phyloP scores from a whole-genome alignment of 2,329 filamentous ascomycete species.

The Trichoderma aggressivum region DNA sequence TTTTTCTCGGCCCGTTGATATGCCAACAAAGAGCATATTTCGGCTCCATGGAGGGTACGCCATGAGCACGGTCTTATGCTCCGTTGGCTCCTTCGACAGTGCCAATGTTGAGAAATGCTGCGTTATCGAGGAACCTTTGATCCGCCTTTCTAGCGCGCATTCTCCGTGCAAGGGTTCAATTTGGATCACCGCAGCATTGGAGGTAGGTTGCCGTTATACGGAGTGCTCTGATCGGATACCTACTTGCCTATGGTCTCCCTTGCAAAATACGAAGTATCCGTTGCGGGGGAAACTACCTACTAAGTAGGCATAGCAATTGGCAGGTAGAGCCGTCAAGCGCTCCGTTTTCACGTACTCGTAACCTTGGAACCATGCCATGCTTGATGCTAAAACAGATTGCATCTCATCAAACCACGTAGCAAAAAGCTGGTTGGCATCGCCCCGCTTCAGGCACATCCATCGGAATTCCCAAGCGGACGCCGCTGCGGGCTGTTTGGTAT shows the following conservation, averaged over 20 bases:
- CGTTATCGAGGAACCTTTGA: neutral
- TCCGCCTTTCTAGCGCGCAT: neutral
- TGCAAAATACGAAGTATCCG: neutral
- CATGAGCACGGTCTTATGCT: neutral
- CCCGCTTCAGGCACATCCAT: slow-evolving; percentile 8
- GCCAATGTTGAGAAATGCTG: neutral
- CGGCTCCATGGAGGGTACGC: neutral
- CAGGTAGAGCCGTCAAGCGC: neutral
- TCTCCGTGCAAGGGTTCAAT: neutral
- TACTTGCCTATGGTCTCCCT: neutral
- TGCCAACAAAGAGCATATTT: neutral
- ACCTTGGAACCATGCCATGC: neutral
- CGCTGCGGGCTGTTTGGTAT: neutral
- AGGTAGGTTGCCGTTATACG: neutral
- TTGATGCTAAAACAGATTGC: neutral
- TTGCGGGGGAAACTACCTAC: neutral
- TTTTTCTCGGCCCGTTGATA: neutral
- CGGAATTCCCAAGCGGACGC: neutral
- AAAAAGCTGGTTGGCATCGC: neutral
- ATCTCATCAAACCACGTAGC: neutral
- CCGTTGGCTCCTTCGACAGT: neutral
- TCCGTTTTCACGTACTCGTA: neutral
- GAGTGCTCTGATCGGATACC: neutral
- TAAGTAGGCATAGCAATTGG: neutral
- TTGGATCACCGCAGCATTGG: neutral